phyloP scores from a whole-genome alignment of 1,139 yeast species.

The Yamadazyma sp. region DNA sequence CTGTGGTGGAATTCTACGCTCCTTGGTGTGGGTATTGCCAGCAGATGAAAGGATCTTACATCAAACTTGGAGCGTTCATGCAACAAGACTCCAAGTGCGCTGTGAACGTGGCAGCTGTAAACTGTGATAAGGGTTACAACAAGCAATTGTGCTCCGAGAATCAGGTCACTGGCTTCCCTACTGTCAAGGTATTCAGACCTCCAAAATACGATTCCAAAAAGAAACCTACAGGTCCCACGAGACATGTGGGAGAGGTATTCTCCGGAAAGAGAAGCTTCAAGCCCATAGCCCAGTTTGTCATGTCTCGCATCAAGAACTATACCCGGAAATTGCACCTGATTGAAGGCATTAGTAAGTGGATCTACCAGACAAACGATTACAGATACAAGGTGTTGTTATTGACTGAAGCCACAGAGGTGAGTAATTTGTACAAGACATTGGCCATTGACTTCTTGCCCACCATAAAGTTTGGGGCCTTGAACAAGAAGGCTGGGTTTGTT shows the following conservation, averaged over 20 bases:
- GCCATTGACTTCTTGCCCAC: slow-evolving; percentile 67
- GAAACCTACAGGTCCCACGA: slow-evolving; percentile 18
- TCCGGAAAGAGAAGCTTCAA: slow-evolving; percentile 66
- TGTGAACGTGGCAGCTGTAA: slow-evolving; percentile 78
- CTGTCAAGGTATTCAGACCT: slow-evolving; percentile 78
- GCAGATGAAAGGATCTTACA: slow-evolving; percentile 54
- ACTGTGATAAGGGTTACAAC: slow-evolving; percentile 75
- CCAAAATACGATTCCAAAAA: slow-evolving; percentile 50
- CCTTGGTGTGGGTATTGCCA: slow-evolving; percentile 95
- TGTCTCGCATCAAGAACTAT: slow-evolving; percentile 69
- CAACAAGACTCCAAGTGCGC: slow-evolving; percentile 49
- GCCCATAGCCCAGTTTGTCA: slow-evolving; percentile 57
- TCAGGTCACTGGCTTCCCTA: slow-evolving; percentile 75
- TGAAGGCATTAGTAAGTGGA: slow-evolving; percentile 12
- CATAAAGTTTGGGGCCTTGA: slow-evolving; percentile 31
- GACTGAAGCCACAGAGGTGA: slow-evolving; percentile 46
- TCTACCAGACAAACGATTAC: slow-evolving; percentile 19
- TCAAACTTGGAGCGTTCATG: slow-evolving; percentile 62
- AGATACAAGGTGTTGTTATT: slow-evolving; percentile 41
- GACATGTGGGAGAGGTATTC: slow-evolving; percentile 65
- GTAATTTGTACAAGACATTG: slow-evolving; percentile 68
- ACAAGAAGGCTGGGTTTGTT: slow-evolving; percentile 12
- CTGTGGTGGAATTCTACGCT: slow-evolving; percentile 90
- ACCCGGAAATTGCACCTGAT: slow-evolving; percentile 50
- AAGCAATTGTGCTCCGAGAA: slow-evolving; percentile 69